Conservation (phyloP, 2,329 filamentous ascomycete genomes). For the Trichoderma cornu-damae region DNA sequence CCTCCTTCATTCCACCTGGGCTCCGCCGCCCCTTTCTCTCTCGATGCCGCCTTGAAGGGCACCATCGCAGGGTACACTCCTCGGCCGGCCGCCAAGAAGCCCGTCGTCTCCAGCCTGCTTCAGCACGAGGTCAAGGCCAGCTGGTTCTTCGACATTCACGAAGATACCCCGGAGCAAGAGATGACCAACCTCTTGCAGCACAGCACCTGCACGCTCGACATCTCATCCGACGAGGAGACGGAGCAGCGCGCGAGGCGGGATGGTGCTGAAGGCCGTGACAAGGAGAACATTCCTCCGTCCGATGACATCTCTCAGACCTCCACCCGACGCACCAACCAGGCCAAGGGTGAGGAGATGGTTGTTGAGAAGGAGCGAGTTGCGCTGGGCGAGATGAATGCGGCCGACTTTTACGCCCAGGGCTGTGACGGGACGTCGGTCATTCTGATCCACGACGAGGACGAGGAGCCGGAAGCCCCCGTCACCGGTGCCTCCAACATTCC, state of each 20-base stretch:
- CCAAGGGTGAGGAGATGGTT: constrained; percentile 47
- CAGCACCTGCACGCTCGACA: constrained; percentile 78
- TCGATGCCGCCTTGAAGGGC: constrained; percentile 76
- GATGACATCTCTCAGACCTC: constrained; percentile 59
- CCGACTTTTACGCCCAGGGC: constrained; percentile 63
- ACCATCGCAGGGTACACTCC: constrained; percentile 61
- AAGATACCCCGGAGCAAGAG: constrained; percentile 85
- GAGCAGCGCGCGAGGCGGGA: constrained; percentile 48
- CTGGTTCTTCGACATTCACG: constrained; percentile 93
- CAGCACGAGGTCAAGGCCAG: constrained; percentile 52
- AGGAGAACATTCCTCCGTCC: constrained; percentile 85
- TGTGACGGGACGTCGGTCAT: constrained; percentile 59
- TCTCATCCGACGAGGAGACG: constrained; percentile 79
- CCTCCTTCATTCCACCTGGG: constrained; percentile 56
- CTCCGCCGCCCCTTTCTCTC: constrained; percentile 64
- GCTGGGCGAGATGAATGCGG: constrained; percentile 60
- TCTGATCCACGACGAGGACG: constrained; percentile 58
- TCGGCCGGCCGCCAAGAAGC: constrained; percentile 33
- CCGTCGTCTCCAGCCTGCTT: constrained; percentile 29
- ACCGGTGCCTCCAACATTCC: neutral
- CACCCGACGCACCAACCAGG: constrained; percentile 29
- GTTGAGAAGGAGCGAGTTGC: constrained; percentile 61
- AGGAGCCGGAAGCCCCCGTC: constrained; percentile 30
- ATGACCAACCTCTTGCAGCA: constrained; percentile 92
- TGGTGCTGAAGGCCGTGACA: constrained; percentile 61